Conservation (phyloP, 2,329 filamentous ascomycete genomes). For the Colletotrichum ledebouriae region DNA sequence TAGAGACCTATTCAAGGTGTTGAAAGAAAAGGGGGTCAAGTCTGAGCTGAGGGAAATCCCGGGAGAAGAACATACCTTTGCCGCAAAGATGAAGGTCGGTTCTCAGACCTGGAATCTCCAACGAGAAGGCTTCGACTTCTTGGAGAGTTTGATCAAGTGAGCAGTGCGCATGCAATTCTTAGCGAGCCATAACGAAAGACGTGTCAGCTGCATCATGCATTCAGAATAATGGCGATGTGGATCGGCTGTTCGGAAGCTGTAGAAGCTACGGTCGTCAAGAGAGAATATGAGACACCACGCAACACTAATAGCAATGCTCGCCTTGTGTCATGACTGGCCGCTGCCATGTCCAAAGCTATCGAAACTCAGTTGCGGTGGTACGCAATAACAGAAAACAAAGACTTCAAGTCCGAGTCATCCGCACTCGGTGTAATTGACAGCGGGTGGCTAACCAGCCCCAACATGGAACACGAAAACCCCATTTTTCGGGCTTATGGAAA, state of each 20-base stretch:
- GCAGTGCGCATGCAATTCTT: background rate
- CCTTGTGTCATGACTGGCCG: slow-evolving; percentile 10
- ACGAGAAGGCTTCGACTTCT: slow-evolving; percentile 56
- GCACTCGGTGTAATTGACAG: slow-evolving; percentile 24
- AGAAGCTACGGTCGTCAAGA: background rate
- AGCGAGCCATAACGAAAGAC: background rate
- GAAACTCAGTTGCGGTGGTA: background rate
- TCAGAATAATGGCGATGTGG: background rate
- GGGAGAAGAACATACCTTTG: slow-evolving; percentile 59
- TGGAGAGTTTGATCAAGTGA: slow-evolving; percentile 48
- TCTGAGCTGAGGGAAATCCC: slow-evolving; percentile 55
- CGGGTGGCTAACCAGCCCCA: slow-evolving; percentile 1
- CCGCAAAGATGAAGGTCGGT: slow-evolving; percentile 56
- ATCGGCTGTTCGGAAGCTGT: background rate
- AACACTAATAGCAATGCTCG: background rate
- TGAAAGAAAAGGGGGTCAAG: slow-evolving; percentile 49
- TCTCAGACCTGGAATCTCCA: slow-evolving; percentile 52
- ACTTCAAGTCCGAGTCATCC: slow-evolving; percentile 5
- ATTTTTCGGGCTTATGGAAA: background rate
- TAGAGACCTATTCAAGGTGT: slow-evolving; percentile 46
- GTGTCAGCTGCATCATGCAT: background rate
- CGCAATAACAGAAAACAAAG: background rate
- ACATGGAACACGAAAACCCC: background rate
- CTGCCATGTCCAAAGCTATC: slow-evolving; percentile 5
- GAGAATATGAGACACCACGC: too few species aligned